phyloP scores from a whole-genome alignment of 2,329 filamentous ascomycete species.

The Xylaria sp. region DNA sequence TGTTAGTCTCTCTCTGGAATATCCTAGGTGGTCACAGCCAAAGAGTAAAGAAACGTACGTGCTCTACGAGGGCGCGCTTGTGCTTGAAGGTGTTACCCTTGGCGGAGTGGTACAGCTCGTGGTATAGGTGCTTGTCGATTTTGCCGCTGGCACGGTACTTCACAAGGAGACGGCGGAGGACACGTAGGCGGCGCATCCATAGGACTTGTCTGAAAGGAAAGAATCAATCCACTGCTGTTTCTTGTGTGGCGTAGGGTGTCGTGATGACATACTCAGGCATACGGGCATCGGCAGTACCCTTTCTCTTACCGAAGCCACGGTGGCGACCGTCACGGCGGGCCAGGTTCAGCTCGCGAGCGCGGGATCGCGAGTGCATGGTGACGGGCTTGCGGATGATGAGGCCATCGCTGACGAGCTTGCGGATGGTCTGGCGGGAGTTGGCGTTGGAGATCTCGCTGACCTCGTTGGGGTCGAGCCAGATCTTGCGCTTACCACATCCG shows the following conservation, averaged over 20 bases:
- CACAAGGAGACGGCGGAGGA: slow-evolving; percentile 97
- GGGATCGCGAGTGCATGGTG: slow-evolving; percentile 98
- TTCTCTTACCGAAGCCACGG: slow-evolving; percentile 99
- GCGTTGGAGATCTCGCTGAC: slow-evolving; percentile 99
- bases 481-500: slow-evolving; percentile 99
- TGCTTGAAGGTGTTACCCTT: slow-evolving; percentile 99
- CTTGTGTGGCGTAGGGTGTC: not conserved
- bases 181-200: slow-evolving; percentile 99
- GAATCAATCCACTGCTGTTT: not conserved
- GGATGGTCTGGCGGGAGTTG: slow-evolving; percentile 99
- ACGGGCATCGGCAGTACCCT: slow-evolving; percentile 99
- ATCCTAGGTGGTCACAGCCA: too few species aligned
- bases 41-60: slow-evolving; percentile 72
- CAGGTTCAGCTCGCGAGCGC: slow-evolving; percentile 92
- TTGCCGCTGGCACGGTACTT: slow-evolving; percentile 99
- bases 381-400: slow-evolving; percentile 99
- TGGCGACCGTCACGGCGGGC: slow-evolving; percentile 95
- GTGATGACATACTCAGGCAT: slow-evolving; percentile 86
- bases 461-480: slow-evolving; percentile 99
- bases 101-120: slow-evolving; percentile 99
- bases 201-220: slow-evolving; percentile 76
- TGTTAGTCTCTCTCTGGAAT: slow-evolving; percentile 21
- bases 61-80: slow-evolving; percentile 99
- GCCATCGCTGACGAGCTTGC: slow-evolving; percentile 99
- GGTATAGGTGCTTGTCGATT: slow-evolving; percentile 99